Evolutionary conservation across 2,329 filamentous ascomycete genomes (phyloP), one percentile per base, ranked within the genome.

Genomic region (Myriosclerotinia curreyana): DNA sequence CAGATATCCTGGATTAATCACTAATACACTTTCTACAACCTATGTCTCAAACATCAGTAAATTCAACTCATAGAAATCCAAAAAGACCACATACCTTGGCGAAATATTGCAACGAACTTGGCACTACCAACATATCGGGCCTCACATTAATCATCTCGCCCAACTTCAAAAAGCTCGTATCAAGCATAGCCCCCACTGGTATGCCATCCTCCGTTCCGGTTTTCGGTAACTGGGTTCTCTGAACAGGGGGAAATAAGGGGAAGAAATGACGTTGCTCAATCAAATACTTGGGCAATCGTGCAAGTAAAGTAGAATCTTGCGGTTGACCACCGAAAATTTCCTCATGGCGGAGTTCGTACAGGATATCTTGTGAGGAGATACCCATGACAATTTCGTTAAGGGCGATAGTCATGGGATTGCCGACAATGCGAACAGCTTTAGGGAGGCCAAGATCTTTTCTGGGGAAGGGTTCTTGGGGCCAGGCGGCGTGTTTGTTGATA

Each of bases 221-320:
- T 74, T 83, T 88, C 38, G 88, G 86, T 63, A 91, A 78, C 69
- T 79, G 85, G 64, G 85, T 81, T 56, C 92, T 82, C 59, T 89
- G 86, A 15, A 87, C 83, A 0, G 94, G 87, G 7, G 95, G 95
- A 73, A 93, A 97, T 0, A 98, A 78, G 0, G 95, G 95, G 72
- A 92, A 92, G 76, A 93, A 98, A 73, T 95, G 92, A 8, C 93
- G 82, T 77, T 98, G 95, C 76, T 96, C 90, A 64, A 99, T 85
- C 22, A 99, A 76, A 69, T 95, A 88, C 25, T 86, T 83, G 7
- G 89, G 86, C 54, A 93, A 77, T n/a, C 94, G 80, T 20, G 87
- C 85, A 0, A 81, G 75, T 11, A 74, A 46, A 40, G 66, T 66
- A 20, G 65, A 15, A 61, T 87, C 82, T 11, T 75, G 75, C 0